These are phyloP conservation scores for Lophium mytilinum DNA, from an alignment of 495 filamentous ascomycete genomes.

Conservation along the genomic window DNA sequence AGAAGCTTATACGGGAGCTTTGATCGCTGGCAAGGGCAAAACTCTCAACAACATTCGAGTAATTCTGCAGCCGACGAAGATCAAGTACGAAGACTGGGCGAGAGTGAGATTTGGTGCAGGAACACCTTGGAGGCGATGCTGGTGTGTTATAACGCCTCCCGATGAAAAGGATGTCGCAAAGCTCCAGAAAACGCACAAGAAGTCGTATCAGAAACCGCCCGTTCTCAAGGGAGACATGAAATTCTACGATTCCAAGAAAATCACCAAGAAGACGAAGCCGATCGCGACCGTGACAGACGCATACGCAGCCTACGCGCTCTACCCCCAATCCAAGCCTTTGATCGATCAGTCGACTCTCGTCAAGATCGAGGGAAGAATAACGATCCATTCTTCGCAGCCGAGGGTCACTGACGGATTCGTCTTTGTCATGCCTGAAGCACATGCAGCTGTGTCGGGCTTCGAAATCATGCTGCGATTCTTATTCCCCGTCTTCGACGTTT, in stretches of 20 bases:
- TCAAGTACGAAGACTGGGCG: constrained; percentile 86
- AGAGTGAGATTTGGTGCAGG: constrained; percentile 93
- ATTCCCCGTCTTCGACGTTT: constrained; percentile 90
- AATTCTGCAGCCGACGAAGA: constrained; percentile 71
- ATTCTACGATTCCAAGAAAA: constrained; percentile 85
- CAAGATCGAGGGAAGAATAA: constrained; percentile 88
- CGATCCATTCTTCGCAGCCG: constrained; percentile 66
- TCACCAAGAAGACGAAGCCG: constrained; percentile 82
- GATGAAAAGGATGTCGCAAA: constrained; percentile 87
- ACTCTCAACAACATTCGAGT: constrained; percentile 73
- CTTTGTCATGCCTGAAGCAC: constrained; percentile 94
- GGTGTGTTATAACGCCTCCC: constrained; percentile 88
- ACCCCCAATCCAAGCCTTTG: constrained; percentile 84
- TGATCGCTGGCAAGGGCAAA: constrained; percentile 93
- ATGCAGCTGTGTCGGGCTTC: constrained; percentile 84
- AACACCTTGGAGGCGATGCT: constrained; percentile 92
- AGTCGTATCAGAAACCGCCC: constrained; percentile 56
- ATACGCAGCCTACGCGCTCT: constrained; percentile 89
- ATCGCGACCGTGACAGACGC: constrained; percentile 88
- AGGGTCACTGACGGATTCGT: constrained; percentile 83
- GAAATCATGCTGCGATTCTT: constrained; percentile 95
- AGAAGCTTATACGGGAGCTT: constrained; percentile 91
- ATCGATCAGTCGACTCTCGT: constrained; percentile 92
- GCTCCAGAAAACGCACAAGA: constrained; percentile 74
- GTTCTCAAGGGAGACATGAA: constrained; percentile 78